A percentile compares a stretch with the other conserved stretches of the same genome.
Conservation (phyloP, 169 alveolate species). For the Cryptosporidium viatorum region DNA sequence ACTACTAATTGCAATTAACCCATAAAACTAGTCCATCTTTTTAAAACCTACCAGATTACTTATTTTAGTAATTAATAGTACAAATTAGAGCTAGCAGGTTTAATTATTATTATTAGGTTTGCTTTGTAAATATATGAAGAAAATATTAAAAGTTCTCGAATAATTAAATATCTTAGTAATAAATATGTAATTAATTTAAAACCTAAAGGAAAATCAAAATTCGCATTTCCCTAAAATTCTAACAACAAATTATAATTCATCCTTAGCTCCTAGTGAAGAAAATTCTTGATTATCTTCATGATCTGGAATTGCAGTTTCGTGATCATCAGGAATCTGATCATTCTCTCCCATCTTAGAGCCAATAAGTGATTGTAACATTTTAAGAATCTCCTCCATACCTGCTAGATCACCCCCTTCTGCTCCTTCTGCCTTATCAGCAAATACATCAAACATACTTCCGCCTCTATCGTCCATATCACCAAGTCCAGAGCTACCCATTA, state of each 20-base stretch:
- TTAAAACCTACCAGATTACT: not conserved
- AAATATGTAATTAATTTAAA: slow-evolving; percentile 4
- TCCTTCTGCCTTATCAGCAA: slow-evolving; percentile 53
- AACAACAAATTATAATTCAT: slow-evolving; percentile 16
- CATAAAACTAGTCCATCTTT: not conserved
- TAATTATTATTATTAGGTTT: not conserved
- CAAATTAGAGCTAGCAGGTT: not conserved
- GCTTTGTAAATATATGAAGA: not conserved
- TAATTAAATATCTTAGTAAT: not conserved
- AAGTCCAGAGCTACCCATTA: slow-evolving; percentile 57
- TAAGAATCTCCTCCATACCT: slow-evolving; percentile 60
- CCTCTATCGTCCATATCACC: slow-evolving; percentile 36
- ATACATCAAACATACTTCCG: slow-evolving; percentile 62
- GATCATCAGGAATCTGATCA: not conserved
- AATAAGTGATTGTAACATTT: slow-evolving; percentile 55
- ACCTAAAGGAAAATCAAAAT: not conserved
- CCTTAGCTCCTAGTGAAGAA: not conserved
- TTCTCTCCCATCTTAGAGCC: slow-evolving; percentile 23
- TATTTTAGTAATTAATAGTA: not conserved
- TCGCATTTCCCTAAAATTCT: not conserved
- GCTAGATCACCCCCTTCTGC: slow-evolving; percentile 51
- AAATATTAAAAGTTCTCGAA: not conserved
- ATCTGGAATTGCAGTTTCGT: not conserved
- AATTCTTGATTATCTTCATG: slow-evolving; percentile 19
- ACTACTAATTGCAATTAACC: not conserved